Base-by-base conservation (phyloP, 2,329 filamentous ascomycete species). In the Didymella segeticola region DNA sequence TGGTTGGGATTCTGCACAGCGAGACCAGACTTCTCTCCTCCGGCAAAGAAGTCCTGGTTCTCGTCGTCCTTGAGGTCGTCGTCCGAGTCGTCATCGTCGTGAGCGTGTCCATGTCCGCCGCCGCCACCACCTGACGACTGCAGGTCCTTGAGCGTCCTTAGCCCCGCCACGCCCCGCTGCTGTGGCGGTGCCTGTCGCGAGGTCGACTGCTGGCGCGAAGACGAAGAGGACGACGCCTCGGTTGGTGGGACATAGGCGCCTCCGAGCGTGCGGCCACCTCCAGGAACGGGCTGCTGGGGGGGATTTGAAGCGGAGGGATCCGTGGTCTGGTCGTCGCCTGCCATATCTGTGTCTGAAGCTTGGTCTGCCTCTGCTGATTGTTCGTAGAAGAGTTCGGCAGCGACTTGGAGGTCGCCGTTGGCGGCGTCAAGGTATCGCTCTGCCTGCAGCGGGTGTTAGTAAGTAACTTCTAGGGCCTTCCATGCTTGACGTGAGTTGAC, bases 11-110 rank as follows among this genome's bases (percentile, higher is more conserved):
- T 86, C 69, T 88, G 83, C 50, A 88, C 86, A 6, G 86, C 86
- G 22, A 88, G 75, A n/a, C 85, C 86, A 25, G 90, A 93, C 81
- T 95, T 95, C 77, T 93, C 91, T 27, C 91, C 91, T 45, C 91
- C 91, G 17, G 91, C 88, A 73, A 93, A 95, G 58, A 93, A 78
- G 68, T 95, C 89, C 53, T 80, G 79, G 22, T 81, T 80, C 58
- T 86, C 82, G 29, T 84, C 79, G 23, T 87, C 83, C 1, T 87
- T 80, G 1, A 82, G 78, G 14, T 86, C 83, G 3, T 83, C 81
- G n/a, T 88, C 83, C 45, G 86, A 83, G 15, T 84, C 81, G 47
- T 87, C 79, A 39, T 69, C 68, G 11, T 57, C 64, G 43, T 83
- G 80, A 41, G 85, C 79, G 58, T 83, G 77, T 30, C 76, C 78